Conservation (phyloP, 1,139 yeast genomes). For the Debaryomyces nepalensis region DNA sequence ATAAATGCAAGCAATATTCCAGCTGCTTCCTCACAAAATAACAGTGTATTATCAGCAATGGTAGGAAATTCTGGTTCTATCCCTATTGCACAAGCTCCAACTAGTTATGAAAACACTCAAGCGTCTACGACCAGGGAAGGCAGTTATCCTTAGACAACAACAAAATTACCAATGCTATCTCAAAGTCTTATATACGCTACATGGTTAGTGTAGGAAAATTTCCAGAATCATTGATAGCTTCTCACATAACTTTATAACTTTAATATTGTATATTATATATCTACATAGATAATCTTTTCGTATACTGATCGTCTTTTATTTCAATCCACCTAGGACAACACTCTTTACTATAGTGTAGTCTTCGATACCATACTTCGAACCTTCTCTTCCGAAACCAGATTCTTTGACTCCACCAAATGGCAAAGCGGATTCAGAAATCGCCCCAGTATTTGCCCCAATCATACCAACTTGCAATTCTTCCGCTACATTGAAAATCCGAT, state of each 20-base stretch:
- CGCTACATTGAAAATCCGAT: conserved; percentile 58
- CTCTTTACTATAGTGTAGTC: conserved; percentile 43
- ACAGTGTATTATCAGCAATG: too few species aligned
- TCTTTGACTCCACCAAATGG: conserved; percentile 53
- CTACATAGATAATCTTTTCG: neutral
- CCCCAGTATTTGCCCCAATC: conserved; percentile 52
- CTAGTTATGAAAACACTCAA: too few species aligned
- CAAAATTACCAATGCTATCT: too few species aligned
- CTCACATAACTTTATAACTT: too few species aligned
- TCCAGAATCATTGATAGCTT: too few species aligned
- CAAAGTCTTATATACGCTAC: too few species aligned
- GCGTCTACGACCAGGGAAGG: too few species aligned
- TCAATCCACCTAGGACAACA: conserved; percentile 27
- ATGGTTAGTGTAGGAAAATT: too few species aligned
- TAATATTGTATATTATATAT: neutral
- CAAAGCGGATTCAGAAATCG: conserved; percentile 48
- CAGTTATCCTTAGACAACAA: too few species aligned
- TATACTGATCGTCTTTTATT: conserved; percentile 10
- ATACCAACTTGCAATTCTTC: conserved; percentile 51
- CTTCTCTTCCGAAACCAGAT: conserved; percentile 56
- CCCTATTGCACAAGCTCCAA: too few species aligned
- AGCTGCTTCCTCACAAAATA: neutral
- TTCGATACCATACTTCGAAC: conserved; percentile 48
- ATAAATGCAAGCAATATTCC: neutral
- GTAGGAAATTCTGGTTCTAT: too few species aligned